phyloP scores from a whole-genome alignment of 208 protist genomes.

The Wallacemonas sp. region DNA sequence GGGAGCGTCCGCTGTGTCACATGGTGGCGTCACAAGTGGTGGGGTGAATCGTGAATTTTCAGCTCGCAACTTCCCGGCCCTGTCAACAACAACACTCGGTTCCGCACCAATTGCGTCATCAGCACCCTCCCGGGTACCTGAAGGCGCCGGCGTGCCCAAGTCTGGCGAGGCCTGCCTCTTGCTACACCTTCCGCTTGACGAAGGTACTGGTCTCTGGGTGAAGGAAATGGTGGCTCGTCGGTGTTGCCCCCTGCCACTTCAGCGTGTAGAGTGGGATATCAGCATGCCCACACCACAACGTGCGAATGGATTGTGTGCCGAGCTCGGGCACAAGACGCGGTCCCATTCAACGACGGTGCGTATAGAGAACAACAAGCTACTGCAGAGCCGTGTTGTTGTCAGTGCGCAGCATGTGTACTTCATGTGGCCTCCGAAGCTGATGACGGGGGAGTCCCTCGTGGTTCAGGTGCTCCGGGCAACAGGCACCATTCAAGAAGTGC shows the following conservation, averaged over 20 bases:
- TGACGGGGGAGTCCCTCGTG: slow-evolving; percentile 71
- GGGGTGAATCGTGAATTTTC: not conserved
- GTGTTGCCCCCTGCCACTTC: slow-evolving; percentile 41
- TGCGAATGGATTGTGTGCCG: not conserved
- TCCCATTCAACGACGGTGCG: slow-evolving; percentile 12
- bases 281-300: slow-evolving; percentile 29
- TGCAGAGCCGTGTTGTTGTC: slow-evolving; percentile 49
- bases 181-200: slow-evolving; percentile 79
- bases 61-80: no score
- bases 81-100: no score
- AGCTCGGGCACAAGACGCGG: not conserved
- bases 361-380: slow-evolving; percentile 39
- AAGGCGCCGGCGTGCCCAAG: not conserved
- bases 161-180: slow-evolving; percentile 17
- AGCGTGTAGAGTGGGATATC: slow-evolving; percentile 58
- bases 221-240: slow-evolving; percentile 64
- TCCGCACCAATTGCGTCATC: no score
- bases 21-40: not conserved
- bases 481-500: slow-evolving; percentile 61
- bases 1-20: not conserved
- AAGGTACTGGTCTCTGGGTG: slow-evolving; percentile 78
- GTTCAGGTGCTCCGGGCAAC: slow-evolving; percentile 45
- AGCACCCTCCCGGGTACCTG: no score
- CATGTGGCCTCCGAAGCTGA: slow-evolving; percentile 43
- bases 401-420: slow-evolving; percentile 66